Conservation (phyloP, 2,329 filamentous ascomycete species). For the Plenodomus biglobosus region DNA sequence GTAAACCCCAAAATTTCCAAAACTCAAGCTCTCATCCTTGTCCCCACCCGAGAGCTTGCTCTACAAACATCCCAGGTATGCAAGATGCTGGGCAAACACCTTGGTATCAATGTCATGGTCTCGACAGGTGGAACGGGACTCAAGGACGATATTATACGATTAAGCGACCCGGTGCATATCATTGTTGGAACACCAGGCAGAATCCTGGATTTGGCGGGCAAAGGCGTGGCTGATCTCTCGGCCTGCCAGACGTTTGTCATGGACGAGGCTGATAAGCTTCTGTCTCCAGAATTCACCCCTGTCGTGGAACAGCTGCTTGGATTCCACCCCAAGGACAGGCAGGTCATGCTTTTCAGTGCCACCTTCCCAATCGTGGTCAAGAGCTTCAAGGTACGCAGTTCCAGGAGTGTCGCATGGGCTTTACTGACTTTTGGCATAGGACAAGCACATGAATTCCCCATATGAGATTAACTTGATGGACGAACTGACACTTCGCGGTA, state of each 20-base stretch:
- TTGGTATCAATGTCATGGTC: conserved; percentile 98
- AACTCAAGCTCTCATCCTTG: conserved; percentile 93
- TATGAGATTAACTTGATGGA: conserved; percentile 99
- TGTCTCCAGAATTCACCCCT: conserved; percentile 94
- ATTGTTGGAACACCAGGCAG: conserved; percentile 95
- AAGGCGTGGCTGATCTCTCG: conserved; percentile 93
- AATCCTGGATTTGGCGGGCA: conserved; percentile 93
- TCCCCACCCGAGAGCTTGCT: conserved; percentile 93
- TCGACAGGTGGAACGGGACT: conserved; percentile 94
- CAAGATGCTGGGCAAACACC: conserved; percentile 96
- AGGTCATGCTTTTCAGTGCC: conserved; percentile 99
- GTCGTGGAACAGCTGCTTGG: conserved; percentile 94
- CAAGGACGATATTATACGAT: conserved; percentile 92
- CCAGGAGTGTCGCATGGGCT: background rate
- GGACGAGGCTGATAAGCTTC: conserved; percentile 98
- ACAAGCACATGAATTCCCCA: conserved; percentile 94
- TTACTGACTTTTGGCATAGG: conserved; percentile 49
- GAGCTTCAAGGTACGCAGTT: conserved; percentile 68
- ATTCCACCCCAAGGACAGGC: conserved; percentile 94
- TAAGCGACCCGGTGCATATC: conserved; percentile 94
- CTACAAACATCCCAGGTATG: conserved; percentile 99
- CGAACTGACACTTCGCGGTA: conserved; percentile 94
- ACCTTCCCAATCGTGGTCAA: conserved; percentile 98
- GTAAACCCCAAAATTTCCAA: conserved; percentile 97
- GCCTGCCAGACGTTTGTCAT: conserved; percentile 98